A percentile compares a stretch with the other conserved stretches of the same genome.
Evolutionary conservation across 441 rosid genomes (phyloP).

Genomic region (Pelargonium citronellum): DNA sequence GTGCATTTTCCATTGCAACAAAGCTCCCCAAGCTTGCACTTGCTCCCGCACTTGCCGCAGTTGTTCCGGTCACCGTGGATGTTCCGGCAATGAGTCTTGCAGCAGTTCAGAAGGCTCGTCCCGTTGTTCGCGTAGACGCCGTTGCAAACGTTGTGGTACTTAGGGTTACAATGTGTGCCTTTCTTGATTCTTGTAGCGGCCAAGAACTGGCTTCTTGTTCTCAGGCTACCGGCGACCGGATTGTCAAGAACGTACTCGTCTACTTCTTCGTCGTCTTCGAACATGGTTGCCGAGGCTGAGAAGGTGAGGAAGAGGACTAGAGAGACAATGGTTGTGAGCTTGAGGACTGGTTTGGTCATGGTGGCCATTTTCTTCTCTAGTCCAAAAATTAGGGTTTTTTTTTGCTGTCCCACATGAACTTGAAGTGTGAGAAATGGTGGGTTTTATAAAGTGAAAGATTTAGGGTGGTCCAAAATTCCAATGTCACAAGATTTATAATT

Average conservation of each 20-base stretch:
- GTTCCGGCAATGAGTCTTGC: conserved; percentile 73
- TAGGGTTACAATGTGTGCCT: conserved; percentile 39
- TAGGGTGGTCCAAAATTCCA: background rate
- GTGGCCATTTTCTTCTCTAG: conserved; percentile 24
- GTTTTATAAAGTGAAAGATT: background rate
- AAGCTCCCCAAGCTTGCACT: conserved; percentile 44
- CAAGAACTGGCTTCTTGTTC: conserved; percentile 44
- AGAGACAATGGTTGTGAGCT: conserved; percentile 24
- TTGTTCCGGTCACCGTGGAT: conserved; percentile 53
- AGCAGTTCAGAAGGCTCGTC: conserved; percentile 49
- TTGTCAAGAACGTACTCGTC: conserved; percentile 46
- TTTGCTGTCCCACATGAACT: background rate
- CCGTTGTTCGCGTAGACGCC: conserved; percentile 61
- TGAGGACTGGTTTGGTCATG: conserved; percentile 18
- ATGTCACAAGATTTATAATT: background rate
- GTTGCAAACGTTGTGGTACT: conserved; percentile 40
- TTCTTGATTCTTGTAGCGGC: conserved; percentile 31
- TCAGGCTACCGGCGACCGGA: conserved; percentile 22
- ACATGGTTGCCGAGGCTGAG: conserved; percentile 18
- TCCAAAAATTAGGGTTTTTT: background rate
- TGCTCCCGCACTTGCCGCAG: conserved; percentile 52
- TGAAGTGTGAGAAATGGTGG: background rate
- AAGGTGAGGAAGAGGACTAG: conserved; percentile 22
- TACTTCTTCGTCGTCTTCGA: conserved; percentile 30
- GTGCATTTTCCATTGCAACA: conserved; percentile 59